Base-by-base conservation (phyloP, 352 stramenopile species). In the Halophytophthora batemanensis region DNA sequence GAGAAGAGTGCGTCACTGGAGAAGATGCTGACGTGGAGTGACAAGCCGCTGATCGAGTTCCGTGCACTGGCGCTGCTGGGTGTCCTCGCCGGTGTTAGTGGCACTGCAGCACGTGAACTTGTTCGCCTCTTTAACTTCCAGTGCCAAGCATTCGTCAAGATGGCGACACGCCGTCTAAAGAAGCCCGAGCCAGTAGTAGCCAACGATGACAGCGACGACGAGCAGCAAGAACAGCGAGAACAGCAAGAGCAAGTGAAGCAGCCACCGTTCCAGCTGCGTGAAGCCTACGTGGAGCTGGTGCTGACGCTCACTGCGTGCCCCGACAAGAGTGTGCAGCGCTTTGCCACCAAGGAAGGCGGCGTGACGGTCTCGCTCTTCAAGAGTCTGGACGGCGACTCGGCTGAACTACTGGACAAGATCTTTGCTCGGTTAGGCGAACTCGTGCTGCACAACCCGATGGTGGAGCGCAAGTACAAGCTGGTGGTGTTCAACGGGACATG, bases 101-200 rank as follows among this genome's bases (percentile, higher is more conserved):
- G 63, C 15, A 55, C 50, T 3, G 45, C 71, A 2, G 80, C 82
- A 19, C 61, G 84, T 21, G 84, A 93, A 45, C 65, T 91, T 8
- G 82, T 95, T 40, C 70, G 84, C 1, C 56, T 93, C 6, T 93
- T 93, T 45, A 82, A 90, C 44, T 87, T 95, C 41, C 78, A 90
- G 60, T 76, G 72, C 43, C 42, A 63, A 13, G 54, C 70, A 18
- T 92, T 93, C 19, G 59, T 52, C 19, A 87, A 86, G 60, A 58
- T 95, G 18, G 63, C 74, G 0, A 61, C 53, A 13, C 67, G 82
- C 15, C 70, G 81, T 38, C 69, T 82, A 56, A 92, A 92, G 61
- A 78, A 75, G n/a, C 41, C 56, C 1, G 61, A 76, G 6, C 13
- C 52, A 2, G 54, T 55, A 3, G 42, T 38, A 6, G 14, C 17